phyloP scores from a whole-genome alignment of 2,329 filamentous ascomycete species.

The Botryotinia narcissicola region DNA sequence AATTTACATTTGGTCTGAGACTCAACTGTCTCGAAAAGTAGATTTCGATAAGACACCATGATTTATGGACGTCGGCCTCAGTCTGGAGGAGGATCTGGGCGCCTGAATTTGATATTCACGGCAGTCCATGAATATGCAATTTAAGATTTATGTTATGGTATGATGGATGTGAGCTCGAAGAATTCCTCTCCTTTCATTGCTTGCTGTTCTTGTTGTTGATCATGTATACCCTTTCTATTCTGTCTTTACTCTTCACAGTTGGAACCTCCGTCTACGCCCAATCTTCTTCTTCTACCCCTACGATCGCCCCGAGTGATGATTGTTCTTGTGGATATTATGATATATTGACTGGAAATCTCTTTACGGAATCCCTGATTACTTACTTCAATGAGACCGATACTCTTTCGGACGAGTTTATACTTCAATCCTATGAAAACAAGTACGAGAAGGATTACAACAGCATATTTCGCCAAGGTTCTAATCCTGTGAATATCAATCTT shows the following conservation, averaged over 20 bases:
- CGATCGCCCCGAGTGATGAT: constrained; percentile 27
- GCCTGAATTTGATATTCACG: background rate
- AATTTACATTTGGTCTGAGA: background rate
- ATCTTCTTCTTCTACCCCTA: background rate
- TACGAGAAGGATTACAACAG: constrained; percentile 49
- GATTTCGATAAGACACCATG: constrained; percentile 1
- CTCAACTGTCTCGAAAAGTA: background rate
- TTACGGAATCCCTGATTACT: constrained; percentile 48
- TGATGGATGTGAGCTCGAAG: background rate
- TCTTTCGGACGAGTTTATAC: constrained; percentile 40
- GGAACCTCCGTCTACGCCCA: background rate
- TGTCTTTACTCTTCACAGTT: constrained; percentile 1
- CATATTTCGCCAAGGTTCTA: constrained; percentile 45
- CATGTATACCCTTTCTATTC: constrained; percentile 4
- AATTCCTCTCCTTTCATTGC: background rate
- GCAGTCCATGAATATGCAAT: background rate
- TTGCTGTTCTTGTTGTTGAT: background rate
- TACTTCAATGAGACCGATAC: constrained; percentile 50
- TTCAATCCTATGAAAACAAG: constrained; percentile 43
- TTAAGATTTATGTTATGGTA: background rate
- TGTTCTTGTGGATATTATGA: constrained; percentile 50
- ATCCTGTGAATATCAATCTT: constrained; percentile 41
- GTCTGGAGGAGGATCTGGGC: background rate
- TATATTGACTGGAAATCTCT: constrained; percentile 40
- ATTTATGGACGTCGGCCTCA: background rate